Evolutionary conservation across 2,329 filamentous ascomycete genomes (phyloP).

Genomic region (Calcarisporium arbuscula): DNA sequence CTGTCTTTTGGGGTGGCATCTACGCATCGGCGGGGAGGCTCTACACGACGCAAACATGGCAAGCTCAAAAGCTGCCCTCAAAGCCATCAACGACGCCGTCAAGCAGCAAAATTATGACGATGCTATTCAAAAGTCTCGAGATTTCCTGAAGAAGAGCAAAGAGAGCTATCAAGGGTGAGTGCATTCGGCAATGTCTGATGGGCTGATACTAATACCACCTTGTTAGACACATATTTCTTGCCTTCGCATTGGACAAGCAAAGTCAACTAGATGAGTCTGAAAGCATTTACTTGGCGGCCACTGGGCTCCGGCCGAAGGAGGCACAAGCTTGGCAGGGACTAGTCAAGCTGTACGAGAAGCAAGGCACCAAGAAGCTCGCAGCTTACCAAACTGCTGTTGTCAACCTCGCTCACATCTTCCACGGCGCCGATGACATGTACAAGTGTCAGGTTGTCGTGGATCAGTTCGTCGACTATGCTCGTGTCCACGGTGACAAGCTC

Average conservation of each 20-base stretch:
- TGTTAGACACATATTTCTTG: constrained; percentile 72
- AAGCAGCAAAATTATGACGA: constrained; percentile 74
- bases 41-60: constrained; percentile 42
- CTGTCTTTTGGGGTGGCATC: too few species aligned
- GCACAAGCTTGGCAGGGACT: constrained; percentile 88
- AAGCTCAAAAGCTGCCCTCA: constrained; percentile 65
- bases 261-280: constrained; percentile 67
- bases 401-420: constrained; percentile 68
- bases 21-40: too few species aligned
- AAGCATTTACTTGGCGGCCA: constrained; percentile 66
- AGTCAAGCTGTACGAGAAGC: constrained; percentile 76
- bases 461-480: constrained; percentile 71
- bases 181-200: background rate
- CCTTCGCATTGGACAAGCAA: constrained; percentile 75
- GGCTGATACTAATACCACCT: background rate
- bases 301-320: constrained; percentile 65
- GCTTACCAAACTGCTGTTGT: constrained; percentile 70
- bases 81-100: constrained; percentile 72
- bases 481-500: constrained; percentile 61
- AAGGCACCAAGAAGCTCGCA: constrained; percentile 60
- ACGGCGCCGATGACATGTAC: constrained; percentile 56
- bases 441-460: constrained; percentile 65
- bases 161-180: constrained; percentile 76
- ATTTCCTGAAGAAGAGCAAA: constrained; percentile 64
- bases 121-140: constrained; percentile 62